A percentile compares a stretch with the other conserved stretches of the same genome.
Evolutionary conservation across 768 basidiomycete genomes (phyloP).

Genomic region (Tephrocybe sp.): DNA sequence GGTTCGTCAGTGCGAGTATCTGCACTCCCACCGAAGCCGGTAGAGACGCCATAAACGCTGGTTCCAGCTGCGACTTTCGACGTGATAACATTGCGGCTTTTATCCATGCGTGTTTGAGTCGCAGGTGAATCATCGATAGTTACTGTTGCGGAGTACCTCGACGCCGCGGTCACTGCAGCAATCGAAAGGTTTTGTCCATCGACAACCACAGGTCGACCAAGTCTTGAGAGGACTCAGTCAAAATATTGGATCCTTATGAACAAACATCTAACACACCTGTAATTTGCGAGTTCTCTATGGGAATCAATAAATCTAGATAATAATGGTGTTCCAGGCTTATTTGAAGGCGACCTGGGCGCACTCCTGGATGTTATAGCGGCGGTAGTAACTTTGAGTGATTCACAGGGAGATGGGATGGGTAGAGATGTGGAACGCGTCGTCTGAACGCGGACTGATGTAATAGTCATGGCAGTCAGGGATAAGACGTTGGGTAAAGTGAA

Average conservation of each 20-base stretch:
- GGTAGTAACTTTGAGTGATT: slow-evolving; percentile 22
- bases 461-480: slow-evolving; percentile 20
- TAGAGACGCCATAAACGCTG: slow-evolving; percentile 81
- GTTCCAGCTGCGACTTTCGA: slow-evolving; percentile 64
- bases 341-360: slow-evolving; percentile 16
- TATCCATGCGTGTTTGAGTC: slow-evolving; percentile 52
- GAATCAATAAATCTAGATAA: slow-evolving; percentile 57
- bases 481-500: background rate
- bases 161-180: slow-evolving; percentile 72
- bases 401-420: slow-evolving; percentile 18
- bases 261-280: slow-evolving; percentile 45
- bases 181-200: slow-evolving; percentile 74
- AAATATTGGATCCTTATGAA: background rate
- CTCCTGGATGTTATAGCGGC: slow-evolving; percentile 15
- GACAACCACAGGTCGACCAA: slow-evolving; percentile 59
- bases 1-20: slow-evolving; percentile 80
- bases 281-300: slow-evolving; percentile 57
- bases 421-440: slow-evolving; percentile 18
- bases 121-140: slow-evolving; percentile 45
- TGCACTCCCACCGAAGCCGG: slow-evolving; percentile 86
- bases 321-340: slow-evolving; percentile 30
- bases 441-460: slow-evolving; percentile 15
- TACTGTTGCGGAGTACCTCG: slow-evolving; percentile 58
- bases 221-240: slow-evolving; percentile 32
- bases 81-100: slow-evolving; percentile 60